A percentile compares a stretch with the other conserved stretches of the same genome.
These are phyloP conservation scores for Rubia peregrina DNA, from an alignment of 305 asterid genomes.

Conservation along the genomic window DNA sequence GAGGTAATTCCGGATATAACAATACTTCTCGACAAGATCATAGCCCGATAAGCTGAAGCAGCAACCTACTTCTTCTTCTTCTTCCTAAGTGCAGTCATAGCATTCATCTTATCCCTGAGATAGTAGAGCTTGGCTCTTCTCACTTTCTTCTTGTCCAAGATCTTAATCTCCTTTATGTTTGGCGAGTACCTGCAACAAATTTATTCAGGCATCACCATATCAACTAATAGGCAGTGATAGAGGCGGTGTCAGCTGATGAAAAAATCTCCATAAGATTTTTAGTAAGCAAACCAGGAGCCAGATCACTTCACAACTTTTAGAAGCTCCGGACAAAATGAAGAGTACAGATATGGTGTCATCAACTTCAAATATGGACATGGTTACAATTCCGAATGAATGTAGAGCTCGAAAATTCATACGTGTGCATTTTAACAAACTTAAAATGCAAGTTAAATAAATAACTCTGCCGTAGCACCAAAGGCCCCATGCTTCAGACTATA, in stretches of 20 bases:
- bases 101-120: conserved; percentile 82
- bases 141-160: background rate
- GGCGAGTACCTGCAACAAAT: conserved; percentile 76
- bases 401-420: too few relatives aligned
- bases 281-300: too few relatives aligned
- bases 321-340: too few relatives aligned
- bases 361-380: too few relatives aligned
- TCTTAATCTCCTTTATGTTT: conserved; percentile 38
- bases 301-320: too few relatives aligned
- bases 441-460: too few relatives aligned
- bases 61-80: conserved; percentile 36
- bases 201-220: conserved; percentile 16
- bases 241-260: background rate
- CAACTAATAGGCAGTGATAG: background rate
- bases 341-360: too few relatives aligned
- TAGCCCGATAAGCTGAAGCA: background rate
- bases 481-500: too few relatives aligned
- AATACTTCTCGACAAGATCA: background rate
- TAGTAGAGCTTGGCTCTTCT: conserved; percentile 74
- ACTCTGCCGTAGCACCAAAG: too few relatives aligned
- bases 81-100: conserved; percentile 68
- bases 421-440: too few relatives aligned
- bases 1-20: background rate
- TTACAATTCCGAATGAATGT: too few relatives aligned
- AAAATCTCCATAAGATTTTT: background rate